Evolutionary conservation across 1,139 yeast genomes (phyloP).

Genomic region (Yamadazyma atlantica): DNA sequence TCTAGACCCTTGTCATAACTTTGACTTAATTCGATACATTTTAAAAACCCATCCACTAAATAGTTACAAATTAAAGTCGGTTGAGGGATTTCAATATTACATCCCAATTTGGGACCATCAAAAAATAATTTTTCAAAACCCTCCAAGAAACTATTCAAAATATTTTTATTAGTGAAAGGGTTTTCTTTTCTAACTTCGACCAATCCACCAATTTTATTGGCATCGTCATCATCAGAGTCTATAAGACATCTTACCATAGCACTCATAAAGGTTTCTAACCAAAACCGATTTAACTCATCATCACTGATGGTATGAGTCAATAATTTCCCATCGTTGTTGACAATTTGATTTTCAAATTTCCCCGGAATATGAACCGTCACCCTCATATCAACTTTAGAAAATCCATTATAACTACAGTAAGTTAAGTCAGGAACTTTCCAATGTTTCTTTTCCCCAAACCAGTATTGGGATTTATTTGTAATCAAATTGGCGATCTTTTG

Average conservation of each 20-base stretch:
- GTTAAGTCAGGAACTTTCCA: slow-evolving; percentile 76
- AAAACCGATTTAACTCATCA: slow-evolving; percentile 36
- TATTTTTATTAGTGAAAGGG: slow-evolving; percentile 55
- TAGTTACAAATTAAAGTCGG: slow-evolving; percentile 71
- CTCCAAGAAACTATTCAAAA: slow-evolving; percentile 55
- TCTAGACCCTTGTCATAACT: slow-evolving; percentile 58
- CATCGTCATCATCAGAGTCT: slow-evolving; percentile 66
- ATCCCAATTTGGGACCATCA: slow-evolving; percentile 64
- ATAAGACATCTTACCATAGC: slow-evolving; percentile 67
- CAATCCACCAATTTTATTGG: slow-evolving; percentile 49
- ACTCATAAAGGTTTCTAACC: slow-evolving; percentile 74
- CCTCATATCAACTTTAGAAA: slow-evolving; percentile 66
- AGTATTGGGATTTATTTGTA: slow-evolving; percentile 51
- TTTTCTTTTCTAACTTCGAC: slow-evolving; percentile 49
- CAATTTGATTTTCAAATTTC: slow-evolving; percentile 47
- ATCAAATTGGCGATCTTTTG: slow-evolving; percentile 77
- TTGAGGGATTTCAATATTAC: slow-evolving; percentile 67
- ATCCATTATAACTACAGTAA: slow-evolving; percentile 51
- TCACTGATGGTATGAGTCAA: slow-evolving; percentile 37
- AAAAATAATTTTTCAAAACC: slow-evolving; percentile 65
- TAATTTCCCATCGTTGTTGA: slow-evolving; percentile 44
- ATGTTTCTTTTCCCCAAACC: slow-evolving; percentile 66
- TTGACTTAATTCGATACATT: slow-evolving; percentile 65
- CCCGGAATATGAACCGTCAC: slow-evolving; percentile 74
- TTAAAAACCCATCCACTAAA: slow-evolving; percentile 72